Evolutionary conservation across 2,329 filamentous ascomycete species (phyloP).

Genomic region (Talaromyces pinophilus): DNA sequence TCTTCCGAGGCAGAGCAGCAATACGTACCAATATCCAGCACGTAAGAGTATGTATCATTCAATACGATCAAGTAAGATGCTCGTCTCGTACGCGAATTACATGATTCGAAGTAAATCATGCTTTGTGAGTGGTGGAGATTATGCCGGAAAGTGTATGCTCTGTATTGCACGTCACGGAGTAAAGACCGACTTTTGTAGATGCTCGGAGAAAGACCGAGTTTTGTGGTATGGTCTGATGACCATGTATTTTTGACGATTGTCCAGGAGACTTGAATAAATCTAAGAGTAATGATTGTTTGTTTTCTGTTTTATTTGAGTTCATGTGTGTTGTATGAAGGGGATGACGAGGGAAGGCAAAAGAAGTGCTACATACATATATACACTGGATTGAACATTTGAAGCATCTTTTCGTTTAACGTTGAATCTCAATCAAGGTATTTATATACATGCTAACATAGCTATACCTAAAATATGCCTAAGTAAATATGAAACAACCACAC

Average conservation of each 20-base stretch:
- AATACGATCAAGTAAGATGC: not conserved
- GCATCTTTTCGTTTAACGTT: not conserved
- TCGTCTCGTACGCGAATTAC: not conserved
- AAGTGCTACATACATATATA: not conserved
- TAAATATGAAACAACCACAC: not conserved
- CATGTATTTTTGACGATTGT: not conserved
- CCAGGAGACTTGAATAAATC: not conserved
- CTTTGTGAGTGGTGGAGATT: constrained; percentile 11
- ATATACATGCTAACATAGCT: not conserved
- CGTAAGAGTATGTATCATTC: not conserved
- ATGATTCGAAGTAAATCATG: not conserved
- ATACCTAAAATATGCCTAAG: not conserved
- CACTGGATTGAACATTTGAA: not conserved
- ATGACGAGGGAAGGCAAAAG: not conserved
- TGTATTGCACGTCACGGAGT: not conserved
- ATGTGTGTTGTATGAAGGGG: not conserved
- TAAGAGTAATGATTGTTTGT: no score
- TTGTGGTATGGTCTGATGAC: not conserved
- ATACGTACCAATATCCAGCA: not conserved
- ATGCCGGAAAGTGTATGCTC: not conserved
- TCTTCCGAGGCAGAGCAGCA: constrained; percentile 12
- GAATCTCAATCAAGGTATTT: not conserved
- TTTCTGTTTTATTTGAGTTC: not conserved
- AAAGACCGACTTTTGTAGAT: constrained; percentile 12
- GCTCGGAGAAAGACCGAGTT: constrained; percentile 17